Percentiles rank a stretch among this genome's conserved stretches.
These are phyloP conservation scores for Primulina eburnea DNA, from an alignment of 257 asterid genomes.

Conservation along the genomic window DNA sequence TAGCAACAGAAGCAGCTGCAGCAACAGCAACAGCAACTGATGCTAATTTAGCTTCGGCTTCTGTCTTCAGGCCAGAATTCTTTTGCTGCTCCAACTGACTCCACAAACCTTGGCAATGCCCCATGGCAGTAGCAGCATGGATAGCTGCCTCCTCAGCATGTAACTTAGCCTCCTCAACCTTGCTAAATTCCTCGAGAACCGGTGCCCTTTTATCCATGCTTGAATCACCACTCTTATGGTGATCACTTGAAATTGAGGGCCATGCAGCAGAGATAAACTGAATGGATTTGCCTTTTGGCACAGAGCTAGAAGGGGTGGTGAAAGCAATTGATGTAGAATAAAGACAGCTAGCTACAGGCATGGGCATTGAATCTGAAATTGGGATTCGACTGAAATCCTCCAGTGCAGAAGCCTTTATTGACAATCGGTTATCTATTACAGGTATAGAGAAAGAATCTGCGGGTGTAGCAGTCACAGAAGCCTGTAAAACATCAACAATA, in stretches of 20 bases:
- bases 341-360: constrained; percentile 41
- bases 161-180: constrained; percentile 78
- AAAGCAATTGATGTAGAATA: constrained; percentile 67
- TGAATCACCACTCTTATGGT: constrained; percentile 36
- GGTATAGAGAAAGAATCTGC: constrained; percentile 44
- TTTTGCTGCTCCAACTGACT: constrained; percentile 60
- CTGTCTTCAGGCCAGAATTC: constrained; percentile 53
- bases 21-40: constrained; percentile 89
- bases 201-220: constrained; percentile 43
- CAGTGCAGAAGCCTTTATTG: constrained; percentile 39
- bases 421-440: constrained; percentile 31
- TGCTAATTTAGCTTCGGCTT: constrained; percentile 68
- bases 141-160: constrained; percentile 84
- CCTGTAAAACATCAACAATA: constrained; percentile 50
- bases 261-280: constrained; percentile 35
- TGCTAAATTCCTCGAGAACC: constrained; percentile 42
- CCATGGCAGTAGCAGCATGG: constrained; percentile 70
- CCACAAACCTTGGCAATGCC: constrained; percentile 84
- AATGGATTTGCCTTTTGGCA: constrained; percentile 40
- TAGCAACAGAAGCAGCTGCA: constrained; percentile 94
- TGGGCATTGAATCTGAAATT: constrained; percentile 33
- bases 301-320: constrained; percentile 47
- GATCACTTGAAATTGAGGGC: constrained; percentile 44
- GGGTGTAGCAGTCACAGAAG: constrained; percentile 35
- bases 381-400: constrained; percentile 45